phyloP scores from a whole-genome alignment of 306 rosid species.

The Crotalaria pallida region DNA sequence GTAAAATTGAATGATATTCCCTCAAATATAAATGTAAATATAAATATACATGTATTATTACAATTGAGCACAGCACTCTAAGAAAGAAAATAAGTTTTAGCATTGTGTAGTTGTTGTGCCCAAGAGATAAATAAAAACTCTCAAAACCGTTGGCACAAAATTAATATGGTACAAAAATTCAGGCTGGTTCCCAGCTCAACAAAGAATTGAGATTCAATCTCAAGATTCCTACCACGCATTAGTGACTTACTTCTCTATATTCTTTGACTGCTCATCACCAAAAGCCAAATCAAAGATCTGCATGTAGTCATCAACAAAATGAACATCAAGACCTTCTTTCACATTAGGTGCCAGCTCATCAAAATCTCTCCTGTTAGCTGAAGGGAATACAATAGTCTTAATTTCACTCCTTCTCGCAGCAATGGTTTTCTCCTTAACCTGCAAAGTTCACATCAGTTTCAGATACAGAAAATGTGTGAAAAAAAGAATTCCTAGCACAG shows the following conservation, averaged over 20 bases:
- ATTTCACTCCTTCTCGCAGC: conserved; percentile 91
- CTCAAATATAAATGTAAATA: not conserved
- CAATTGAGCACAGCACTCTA: conserved; percentile 19
- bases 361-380: conserved; percentile 85
- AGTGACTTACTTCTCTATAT: conserved; percentile 22
- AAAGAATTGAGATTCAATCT: conserved; percentile 25
- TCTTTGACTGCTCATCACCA: conserved; percentile 30
- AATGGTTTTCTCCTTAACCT: conserved; percentile 99
- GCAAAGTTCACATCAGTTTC: conserved; percentile 31
- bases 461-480: conserved; percentile 1
- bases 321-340: conserved; percentile 92
- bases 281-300: conserved; percentile 78
- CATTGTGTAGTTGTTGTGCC: not conserved
- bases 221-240: conserved; percentile 10
- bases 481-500: not conserved
- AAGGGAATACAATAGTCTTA: conserved; percentile 82
- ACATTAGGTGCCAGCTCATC: conserved; percentile 88
- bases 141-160: not conserved
- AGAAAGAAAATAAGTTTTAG: not conserved
- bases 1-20: not conserved
- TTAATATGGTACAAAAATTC: conserved; percentile 24
- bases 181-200: conserved; percentile 31
- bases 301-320: conserved; percentile 79
- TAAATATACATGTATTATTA: conserved; percentile 20
- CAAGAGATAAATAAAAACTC: not conserved